Conservation (phyloP, 129 eudicot species). For the Flaveria linearis region DNA sequence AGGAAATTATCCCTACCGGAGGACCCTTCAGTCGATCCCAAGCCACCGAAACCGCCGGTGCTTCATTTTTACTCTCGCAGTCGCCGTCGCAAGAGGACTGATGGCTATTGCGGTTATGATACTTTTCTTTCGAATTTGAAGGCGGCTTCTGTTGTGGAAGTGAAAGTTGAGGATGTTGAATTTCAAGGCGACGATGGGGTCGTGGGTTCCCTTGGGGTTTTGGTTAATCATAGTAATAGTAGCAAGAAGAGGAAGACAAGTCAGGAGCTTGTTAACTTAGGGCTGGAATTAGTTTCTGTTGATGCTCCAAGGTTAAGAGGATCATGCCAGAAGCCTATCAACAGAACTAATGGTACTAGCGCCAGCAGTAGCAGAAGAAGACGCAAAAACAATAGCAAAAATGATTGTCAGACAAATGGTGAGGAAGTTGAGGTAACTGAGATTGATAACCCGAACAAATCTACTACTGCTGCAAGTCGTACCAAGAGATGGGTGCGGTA, state of each 20-base stretch:
- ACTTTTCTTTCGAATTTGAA: conserved; percentile 16
- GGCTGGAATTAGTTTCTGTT: conserved; percentile 37
- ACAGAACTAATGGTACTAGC: background rate
- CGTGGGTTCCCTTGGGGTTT: background rate
- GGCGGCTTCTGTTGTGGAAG: background rate
- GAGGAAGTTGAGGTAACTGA: conserved; percentile 27
- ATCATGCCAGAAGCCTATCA: conserved; percentile 26
- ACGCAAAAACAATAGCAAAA: conserved; percentile 12
- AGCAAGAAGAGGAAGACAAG: conserved; percentile 55
- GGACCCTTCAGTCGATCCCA: conserved; percentile 22
- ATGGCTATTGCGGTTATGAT: conserved; percentile 10
- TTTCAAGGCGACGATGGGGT: conserved; percentile 1
- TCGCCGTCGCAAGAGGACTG: conserved; percentile 32
- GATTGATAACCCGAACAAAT: conserved; percentile 26
- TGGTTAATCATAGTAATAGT: conserved; percentile 26
- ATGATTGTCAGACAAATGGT: background rate
- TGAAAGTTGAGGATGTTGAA: conserved; percentile 32
- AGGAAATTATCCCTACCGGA: conserved; percentile 35
- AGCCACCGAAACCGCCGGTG: conserved; percentile 37
- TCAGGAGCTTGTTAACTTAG: conserved; percentile 48
- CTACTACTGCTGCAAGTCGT: conserved; percentile 35
- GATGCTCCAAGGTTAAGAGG: conserved; percentile 42
- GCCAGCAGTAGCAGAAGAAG: background rate
- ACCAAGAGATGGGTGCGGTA: conserved; percentile 79
- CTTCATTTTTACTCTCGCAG: conserved; percentile 46